Evolutionary conservation across 352 stramenopile genomes (phyloP).

Genomic region (Achlya hypogyna): DNA sequence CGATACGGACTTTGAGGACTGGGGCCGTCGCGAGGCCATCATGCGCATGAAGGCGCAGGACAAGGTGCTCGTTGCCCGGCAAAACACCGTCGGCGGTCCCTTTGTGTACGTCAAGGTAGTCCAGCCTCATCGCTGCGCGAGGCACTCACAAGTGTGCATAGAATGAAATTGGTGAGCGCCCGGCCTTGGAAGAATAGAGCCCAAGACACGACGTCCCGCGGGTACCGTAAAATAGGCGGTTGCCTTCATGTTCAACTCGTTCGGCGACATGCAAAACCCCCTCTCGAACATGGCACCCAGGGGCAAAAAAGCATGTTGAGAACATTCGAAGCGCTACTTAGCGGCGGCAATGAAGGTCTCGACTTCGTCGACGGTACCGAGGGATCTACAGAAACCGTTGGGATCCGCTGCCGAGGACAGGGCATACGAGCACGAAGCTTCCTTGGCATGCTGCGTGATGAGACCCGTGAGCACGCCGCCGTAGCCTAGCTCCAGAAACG

Average conservation of each 20-base stretch:
- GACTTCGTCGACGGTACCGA: background rate
- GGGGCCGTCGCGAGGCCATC: slow-evolving; percentile 31
- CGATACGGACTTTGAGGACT: slow-evolving; percentile 77
- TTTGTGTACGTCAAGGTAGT: slow-evolving; percentile 5
- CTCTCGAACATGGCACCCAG: too few relatives aligned
- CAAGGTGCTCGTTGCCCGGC: slow-evolving; percentile 15
- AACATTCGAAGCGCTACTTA: background rate
- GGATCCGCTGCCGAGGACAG: background rate
- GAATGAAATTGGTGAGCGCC: slow-evolving; percentile 12
- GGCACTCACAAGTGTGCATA: background rate
- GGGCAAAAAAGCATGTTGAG: too few relatives aligned
- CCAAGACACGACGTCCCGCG: background rate
- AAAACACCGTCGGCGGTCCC: slow-evolving; percentile 19
- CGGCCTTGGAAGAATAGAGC: slow-evolving; percentile 11
- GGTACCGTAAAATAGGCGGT: background rate
- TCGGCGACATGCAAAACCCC: background rate
- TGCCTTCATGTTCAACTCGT: background rate
- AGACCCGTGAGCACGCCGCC: slow-evolving; percentile 63
- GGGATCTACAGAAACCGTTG: background rate
- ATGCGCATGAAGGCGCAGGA: slow-evolving; percentile 5
- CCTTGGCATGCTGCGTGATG: slow-evolving; percentile 56
- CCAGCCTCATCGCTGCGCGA: background rate
- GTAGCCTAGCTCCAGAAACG: slow-evolving; percentile 66
- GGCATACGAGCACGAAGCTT: slow-evolving; percentile 15
- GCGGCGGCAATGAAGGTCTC: background rate